These are phyloP conservation scores for Erysiphe pulchra DNA, from an alignment of 2,329 filamentous ascomycete species.

Conservation along the genomic window DNA sequence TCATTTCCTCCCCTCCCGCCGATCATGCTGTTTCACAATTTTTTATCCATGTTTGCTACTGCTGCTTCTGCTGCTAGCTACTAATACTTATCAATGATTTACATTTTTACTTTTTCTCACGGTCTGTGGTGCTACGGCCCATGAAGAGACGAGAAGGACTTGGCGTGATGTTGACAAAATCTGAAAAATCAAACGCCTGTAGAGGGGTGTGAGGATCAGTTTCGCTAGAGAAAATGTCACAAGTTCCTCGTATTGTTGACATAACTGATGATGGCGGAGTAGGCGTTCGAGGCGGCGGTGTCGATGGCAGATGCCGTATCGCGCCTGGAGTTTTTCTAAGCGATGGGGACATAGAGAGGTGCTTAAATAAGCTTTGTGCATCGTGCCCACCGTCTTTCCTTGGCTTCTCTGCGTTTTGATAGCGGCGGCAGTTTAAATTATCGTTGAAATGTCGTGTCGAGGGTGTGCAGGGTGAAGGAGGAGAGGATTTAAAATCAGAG, in stretches of 20 bases:
- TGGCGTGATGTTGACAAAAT: constrained; percentile 93
- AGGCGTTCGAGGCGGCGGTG: constrained; percentile 18
- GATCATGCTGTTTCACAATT: too few species aligned
- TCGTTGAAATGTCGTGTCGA: constrained; percentile 20
- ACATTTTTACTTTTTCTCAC: not conserved
- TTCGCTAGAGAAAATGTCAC: constrained; percentile 9
- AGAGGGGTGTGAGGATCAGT: constrained; percentile 50
- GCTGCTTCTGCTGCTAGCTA: too few species aligned
- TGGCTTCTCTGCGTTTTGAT: too few species aligned
- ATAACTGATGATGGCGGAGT: not conserved
- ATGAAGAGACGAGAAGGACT: constrained; percentile 76
- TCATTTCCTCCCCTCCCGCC: too few species aligned
- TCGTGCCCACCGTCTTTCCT: too few species aligned
- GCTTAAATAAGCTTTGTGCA: constrained; percentile 10
- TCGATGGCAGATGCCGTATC: not conserved
- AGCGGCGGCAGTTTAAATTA: too few species aligned
- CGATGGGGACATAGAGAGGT: not conserved
- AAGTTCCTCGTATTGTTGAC: not conserved
- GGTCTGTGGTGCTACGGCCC: constrained; percentile 19
- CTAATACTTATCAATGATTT: too few species aligned
- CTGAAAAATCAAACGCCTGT: constrained; percentile 72
- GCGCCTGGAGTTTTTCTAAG: too few species aligned
- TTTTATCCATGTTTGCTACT: too few species aligned
- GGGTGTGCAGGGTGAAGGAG: constrained; percentile 44
- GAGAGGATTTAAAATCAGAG: constrained; percentile 53